phyloP scores from a whole-genome alignment of 2,329 filamentous ascomycete genomes.

The Alternaria atra region DNA sequence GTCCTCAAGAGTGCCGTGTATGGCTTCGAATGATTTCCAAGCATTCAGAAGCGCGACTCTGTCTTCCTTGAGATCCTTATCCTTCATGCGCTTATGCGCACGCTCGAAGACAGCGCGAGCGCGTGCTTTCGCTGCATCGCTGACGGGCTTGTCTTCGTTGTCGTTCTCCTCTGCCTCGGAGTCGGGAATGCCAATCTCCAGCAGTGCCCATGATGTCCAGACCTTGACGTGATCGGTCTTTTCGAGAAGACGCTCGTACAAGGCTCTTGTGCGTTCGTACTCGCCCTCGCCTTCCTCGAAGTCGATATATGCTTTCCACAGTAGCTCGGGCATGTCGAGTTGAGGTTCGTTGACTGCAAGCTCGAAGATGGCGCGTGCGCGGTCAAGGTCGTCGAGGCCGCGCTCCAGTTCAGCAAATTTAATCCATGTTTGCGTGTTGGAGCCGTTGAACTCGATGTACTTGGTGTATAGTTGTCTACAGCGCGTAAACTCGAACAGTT shows the following conservation, averaged over 20 bases:
- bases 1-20: conserved; percentile 78
- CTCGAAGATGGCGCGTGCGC: conserved; percentile 90
- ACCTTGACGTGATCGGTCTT: conserved; percentile 99
- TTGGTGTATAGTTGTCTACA: conserved; percentile 94
- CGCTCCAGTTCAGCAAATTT: conserved; percentile 93
- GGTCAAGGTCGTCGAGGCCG: conserved; percentile 87
- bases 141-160: too few relatives aligned
- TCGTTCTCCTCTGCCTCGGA: conserved; percentile 62
- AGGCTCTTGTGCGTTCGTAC: conserved; percentile 78
- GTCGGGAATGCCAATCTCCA: conserved; percentile 93
- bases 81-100: conserved; percentile 86
- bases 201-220: conserved; percentile 98
- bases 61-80: conserved; percentile 90
- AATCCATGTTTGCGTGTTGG: conserved; percentile 95
- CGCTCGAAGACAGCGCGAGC: conserved; percentile 86
- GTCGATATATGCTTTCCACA: conserved; percentile 99
- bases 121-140: conserved; percentile 82
- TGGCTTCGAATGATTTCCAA: conserved; percentile 91
- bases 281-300: conserved; percentile 97
- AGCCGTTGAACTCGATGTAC: conserved; percentile 88
- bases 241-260: conserved; percentile 90
- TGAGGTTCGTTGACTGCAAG: conserved; percentile 82
- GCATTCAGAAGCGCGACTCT: conserved; percentile 89
- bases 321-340: conserved; percentile 94
- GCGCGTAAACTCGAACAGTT: conserved; percentile 90